phyloP scores from a whole-genome alignment of 192 early-diverging fungal genomes.

The Coemansia sp. region DNA sequence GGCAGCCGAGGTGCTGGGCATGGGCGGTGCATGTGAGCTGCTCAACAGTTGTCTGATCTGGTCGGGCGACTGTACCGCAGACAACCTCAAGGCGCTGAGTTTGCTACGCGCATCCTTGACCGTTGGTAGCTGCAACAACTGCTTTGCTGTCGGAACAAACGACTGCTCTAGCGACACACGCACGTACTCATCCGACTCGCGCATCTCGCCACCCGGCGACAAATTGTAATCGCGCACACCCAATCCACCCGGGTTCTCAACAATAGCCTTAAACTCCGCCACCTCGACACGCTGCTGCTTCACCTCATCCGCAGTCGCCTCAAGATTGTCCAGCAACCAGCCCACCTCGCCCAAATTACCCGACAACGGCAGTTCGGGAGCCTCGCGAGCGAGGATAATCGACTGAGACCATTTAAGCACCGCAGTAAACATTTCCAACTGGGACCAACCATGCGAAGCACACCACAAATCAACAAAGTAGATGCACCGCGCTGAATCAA shows the following conservation, averaged over 20 bases:
- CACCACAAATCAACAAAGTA: constrained; percentile 53
- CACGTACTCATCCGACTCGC: constrained; percentile 39
- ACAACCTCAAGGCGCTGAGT: constrained; percentile 29
- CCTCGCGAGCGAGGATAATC: constrained; percentile 27
- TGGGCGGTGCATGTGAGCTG: background rate
- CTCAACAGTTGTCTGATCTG: constrained; percentile 16
- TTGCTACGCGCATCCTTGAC: constrained; percentile 12
- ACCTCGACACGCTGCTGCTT: constrained; percentile 39
- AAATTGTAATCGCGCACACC: constrained; percentile 41
- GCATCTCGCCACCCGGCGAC: constrained; percentile 19
- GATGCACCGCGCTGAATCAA: constrained; percentile 43
- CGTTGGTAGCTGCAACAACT: constrained; percentile 1
- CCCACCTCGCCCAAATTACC: constrained; percentile 10
- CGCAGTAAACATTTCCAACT: constrained; percentile 48
- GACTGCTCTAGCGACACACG: constrained; percentile 40
- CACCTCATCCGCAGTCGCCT: constrained; percentile 33
- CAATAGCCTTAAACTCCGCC: constrained; percentile 48
- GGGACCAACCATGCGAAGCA: constrained; percentile 40
- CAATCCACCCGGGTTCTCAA: constrained; percentile 39
- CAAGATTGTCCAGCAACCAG: constrained; percentile 30
- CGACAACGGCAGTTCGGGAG: background rate
- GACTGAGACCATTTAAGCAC: constrained; percentile 50
- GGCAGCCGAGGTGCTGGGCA: background rate
- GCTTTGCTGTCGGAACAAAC: constrained; percentile 14
- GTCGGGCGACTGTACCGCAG: constrained; percentile 27